phyloP scores from a whole-genome alignment of 2,329 filamentous ascomycete species.

The Colletotrichum sp. region DNA sequence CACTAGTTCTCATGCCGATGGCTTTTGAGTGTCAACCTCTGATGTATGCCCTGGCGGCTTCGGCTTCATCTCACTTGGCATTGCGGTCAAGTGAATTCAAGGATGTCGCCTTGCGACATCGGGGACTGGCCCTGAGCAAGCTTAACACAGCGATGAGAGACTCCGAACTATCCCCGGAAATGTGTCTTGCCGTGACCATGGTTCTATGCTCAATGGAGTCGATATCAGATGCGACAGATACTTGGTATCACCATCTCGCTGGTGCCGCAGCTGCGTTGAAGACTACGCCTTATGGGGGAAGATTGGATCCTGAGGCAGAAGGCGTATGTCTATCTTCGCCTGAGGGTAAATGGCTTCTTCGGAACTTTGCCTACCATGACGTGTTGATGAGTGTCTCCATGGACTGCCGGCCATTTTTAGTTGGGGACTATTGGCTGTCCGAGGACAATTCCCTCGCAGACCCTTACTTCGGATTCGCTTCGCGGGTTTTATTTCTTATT shows the following conservation, averaged over 20 bases:
- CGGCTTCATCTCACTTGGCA: slow-evolving; percentile 25
- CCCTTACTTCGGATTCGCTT: slow-evolving; percentile 17
- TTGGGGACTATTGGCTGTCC: slow-evolving; percentile 17
- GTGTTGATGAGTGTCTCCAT: slow-evolving; percentile 17
- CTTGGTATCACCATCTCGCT: slow-evolving; percentile 24
- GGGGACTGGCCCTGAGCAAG: slow-evolving; percentile 16
- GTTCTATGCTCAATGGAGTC: slow-evolving; percentile 28
- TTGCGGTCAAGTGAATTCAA: slow-evolving; percentile 19
- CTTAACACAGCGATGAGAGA: slow-evolving; percentile 16
- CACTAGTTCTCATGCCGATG: slow-evolving; percentile 24
- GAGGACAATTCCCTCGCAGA: slow-evolving; percentile 4
- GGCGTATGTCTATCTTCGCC: background rate
- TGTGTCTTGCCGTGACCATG: slow-evolving; percentile 26
- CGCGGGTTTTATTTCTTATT: background rate
- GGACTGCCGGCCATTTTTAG: background rate
- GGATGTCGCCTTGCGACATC: slow-evolving; percentile 19
- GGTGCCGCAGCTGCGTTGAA: slow-evolving; percentile 19
- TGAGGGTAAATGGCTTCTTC: slow-evolving; percentile 12
- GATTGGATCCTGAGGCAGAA: background rate
- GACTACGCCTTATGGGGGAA: background rate
- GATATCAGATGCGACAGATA: slow-evolving; percentile 21
- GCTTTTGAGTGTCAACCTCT: slow-evolving; percentile 25
- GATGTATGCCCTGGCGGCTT: slow-evolving; percentile 24
- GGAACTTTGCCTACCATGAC: slow-evolving; percentile 18
- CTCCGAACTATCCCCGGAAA: slow-evolving; percentile 19